phyloP scores from a whole-genome alignment of 352 stramenopile species.

The Globisporangium ultimum region DNA sequence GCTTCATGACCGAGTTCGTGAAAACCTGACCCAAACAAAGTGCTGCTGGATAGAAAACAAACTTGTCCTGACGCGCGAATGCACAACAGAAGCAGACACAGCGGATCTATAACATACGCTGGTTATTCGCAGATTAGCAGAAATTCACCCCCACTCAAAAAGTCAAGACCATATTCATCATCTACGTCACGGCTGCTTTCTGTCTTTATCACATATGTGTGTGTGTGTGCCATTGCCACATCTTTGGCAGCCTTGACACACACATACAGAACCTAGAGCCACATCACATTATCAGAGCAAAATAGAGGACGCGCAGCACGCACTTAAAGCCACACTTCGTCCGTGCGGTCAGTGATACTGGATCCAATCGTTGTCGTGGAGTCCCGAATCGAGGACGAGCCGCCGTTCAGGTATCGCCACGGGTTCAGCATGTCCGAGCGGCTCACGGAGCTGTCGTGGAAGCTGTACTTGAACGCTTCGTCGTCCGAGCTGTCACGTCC shows the following conservation, averaged over 20 bases:
- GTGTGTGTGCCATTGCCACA: not conserved
- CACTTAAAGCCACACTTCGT: constrained; percentile 25
- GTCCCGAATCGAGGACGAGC: constrained; percentile 47
- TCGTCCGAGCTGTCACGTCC: constrained; percentile 22
- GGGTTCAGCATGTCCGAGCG: constrained; percentile 49
- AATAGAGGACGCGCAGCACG: not conserved
- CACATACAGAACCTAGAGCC: not conserved
- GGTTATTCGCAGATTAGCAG: not conserved
- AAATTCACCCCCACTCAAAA: too few species aligned
- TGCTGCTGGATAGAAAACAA: too few species aligned
- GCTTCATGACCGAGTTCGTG: too few species aligned
- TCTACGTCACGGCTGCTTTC: not conserved
- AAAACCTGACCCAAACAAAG: too few species aligned
- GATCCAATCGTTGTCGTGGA: constrained; percentile 49
- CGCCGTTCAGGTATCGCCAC: constrained; percentile 48
- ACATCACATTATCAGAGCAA: not conserved
- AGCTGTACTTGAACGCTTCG: constrained; percentile 69
- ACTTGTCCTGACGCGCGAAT: too few species aligned
- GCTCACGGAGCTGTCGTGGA: constrained; percentile 65
- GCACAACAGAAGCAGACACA: too few species aligned
- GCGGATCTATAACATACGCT: not conserved
- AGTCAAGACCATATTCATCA: too few species aligned
- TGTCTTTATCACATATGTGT: not conserved
- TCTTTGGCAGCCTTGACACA: not conserved
- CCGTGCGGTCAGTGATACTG: constrained; percentile 37